These are phyloP conservation scores for Suillus discolor DNA, from an alignment of 768 basidiomycete species.

Conservation along the genomic window DNA sequence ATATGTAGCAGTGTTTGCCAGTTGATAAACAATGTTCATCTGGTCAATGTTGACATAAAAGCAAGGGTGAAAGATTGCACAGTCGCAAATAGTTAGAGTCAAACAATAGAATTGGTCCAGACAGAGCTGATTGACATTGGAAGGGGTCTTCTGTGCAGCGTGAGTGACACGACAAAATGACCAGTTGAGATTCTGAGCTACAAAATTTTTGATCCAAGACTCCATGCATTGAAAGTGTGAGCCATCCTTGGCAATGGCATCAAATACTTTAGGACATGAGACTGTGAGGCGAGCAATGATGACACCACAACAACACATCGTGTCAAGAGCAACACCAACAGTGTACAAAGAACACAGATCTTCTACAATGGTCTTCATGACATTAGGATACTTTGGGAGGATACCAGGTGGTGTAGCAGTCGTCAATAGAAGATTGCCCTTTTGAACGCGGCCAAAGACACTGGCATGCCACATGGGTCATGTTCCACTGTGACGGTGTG, in stretches of 20 bases:
- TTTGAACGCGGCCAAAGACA: background rate
- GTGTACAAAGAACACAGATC: background rate
- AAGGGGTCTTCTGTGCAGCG: conserved; percentile 1
- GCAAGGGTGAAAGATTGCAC: background rate
- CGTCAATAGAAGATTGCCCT: background rate
- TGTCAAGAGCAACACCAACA: background rate
- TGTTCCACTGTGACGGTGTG: no score
- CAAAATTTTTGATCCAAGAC: background rate
- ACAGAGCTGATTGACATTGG: background rate
- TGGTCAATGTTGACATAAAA: conserved; percentile 26
- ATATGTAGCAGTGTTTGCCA: conserved; percentile 19
- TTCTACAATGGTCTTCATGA: background rate
- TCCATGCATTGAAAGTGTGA: background rate
- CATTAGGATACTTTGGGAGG: background rate
- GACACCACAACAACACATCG: background rate
- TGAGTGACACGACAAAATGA: background rate
- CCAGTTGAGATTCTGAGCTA: background rate
- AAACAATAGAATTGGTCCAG: background rate
- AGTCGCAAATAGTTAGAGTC: background rate
- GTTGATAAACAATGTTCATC: conserved; percentile 20
- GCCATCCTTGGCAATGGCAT: background rate
- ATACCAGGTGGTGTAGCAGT: background rate
- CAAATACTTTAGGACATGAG: background rate
- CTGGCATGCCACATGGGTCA: background rate
- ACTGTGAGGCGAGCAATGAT: background rate